A percentile compares a stretch with the other conserved stretches of the same genome.
phyloP scores from a whole-genome alignment of 169 alveolate species.

The Plasmodium chabaudi region DNA sequence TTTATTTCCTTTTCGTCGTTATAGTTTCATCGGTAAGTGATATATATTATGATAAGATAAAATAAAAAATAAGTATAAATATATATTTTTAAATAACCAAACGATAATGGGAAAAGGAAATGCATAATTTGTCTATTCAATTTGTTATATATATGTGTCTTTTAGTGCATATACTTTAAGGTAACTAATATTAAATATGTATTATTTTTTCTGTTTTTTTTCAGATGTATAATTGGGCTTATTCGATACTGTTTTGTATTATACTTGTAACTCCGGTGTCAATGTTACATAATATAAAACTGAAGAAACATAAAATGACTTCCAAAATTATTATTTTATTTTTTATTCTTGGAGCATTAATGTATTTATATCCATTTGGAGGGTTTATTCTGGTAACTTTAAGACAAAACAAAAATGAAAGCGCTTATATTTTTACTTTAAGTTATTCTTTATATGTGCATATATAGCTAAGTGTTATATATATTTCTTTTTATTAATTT shows the following conservation, averaged over 20 bases:
- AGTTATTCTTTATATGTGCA: no score
- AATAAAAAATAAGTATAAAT: neutral
- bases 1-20: slow-evolving; percentile 61
- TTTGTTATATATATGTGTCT: no score
- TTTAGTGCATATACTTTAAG: neutral
- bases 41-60: neutral
- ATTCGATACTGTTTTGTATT: slow-evolving; percentile 41
- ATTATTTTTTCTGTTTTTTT: neutral
- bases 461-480: neutral
- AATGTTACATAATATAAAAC: slow-evolving; percentile 33
- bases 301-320: slow-evolving; percentile 12
- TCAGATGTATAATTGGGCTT: slow-evolving; percentile 74
- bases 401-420: neutral
- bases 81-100: neutral
- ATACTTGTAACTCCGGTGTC: slow-evolving; percentile 54
- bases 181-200: neutral
- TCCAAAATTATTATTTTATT: slow-evolving; percentile 14
- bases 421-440: neutral
- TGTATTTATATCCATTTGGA: slow-evolving; percentile 52
- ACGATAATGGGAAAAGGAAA: neutral
- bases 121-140: no score
- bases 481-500: neutral
- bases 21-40: slow-evolving; percentile 58
- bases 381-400: slow-evolving; percentile 42
- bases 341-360: slow-evolving; percentile 28